phyloP scores from a whole-genome alignment of 1,284 basidiomycete genomes.

The Leccinum olivaceoglutinosum region DNA sequence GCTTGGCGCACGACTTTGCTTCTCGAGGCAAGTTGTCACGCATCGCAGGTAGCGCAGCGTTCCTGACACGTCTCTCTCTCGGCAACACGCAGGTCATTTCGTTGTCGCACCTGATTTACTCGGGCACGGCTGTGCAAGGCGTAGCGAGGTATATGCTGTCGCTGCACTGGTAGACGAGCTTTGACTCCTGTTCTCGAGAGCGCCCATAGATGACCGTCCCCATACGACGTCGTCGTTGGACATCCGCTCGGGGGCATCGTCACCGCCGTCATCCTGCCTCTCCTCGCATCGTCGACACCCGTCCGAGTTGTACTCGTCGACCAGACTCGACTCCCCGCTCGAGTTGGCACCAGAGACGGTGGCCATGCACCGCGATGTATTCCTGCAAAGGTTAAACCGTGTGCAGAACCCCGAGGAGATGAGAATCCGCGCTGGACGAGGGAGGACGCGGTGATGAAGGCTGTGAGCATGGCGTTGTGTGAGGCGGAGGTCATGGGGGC shows the following conservation, averaged over 20 bases:
- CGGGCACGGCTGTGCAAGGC: conserved; percentile 17
- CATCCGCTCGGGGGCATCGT: conserved; percentile 21
- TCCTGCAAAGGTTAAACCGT: background rate
- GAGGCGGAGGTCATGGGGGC: background rate
- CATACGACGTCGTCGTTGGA: conserved; percentile 13
- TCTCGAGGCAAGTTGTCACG: conserved; percentile 9
- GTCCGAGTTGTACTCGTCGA: conserved; percentile 17
- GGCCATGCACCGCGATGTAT: background rate
- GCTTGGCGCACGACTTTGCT: conserved; percentile 10
- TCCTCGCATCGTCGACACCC: conserved; percentile 2
- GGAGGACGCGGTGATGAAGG: background rate
- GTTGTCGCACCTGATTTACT: conserved; percentile 18
- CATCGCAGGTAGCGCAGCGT: background rate
- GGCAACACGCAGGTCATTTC: conserved; percentile 11
- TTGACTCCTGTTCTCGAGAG: conserved; percentile 2
- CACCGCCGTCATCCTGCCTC: conserved; percentile 3
- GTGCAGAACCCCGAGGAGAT: background rate
- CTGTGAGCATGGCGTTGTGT: background rate
- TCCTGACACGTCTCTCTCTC: background rate
- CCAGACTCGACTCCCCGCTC: conserved; percentile 9
- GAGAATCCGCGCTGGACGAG: background rate
- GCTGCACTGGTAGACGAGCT: conserved; percentile 13
- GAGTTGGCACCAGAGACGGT: background rate
- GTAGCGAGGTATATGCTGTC: conserved; percentile 11
- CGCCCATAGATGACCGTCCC: background rate